These are phyloP conservation scores for Trichophaea hybrida DNA, from an alignment of 2,329 filamentous ascomycete species.

Conservation along the genomic window DNA sequence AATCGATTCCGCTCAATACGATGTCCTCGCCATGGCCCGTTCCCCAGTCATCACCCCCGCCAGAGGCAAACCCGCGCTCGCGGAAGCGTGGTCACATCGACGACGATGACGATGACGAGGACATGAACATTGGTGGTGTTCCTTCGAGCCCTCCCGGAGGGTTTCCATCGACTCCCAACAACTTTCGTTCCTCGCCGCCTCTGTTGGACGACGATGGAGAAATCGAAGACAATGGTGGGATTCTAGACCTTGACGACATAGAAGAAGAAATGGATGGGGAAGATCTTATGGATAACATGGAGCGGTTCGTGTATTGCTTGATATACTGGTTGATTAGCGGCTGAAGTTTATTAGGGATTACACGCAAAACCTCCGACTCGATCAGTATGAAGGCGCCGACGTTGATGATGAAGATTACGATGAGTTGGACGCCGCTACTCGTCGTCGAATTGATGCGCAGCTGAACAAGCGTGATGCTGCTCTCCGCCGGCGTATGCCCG, in stretches of 20 bases:
- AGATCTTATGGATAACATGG: slow-evolving; percentile 53
- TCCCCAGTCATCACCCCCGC: slow-evolving; percentile 17
- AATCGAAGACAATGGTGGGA: slow-evolving; percentile 36
- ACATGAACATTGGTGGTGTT: slow-evolving; percentile 23
- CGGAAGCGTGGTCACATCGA: slow-evolving; percentile 20
- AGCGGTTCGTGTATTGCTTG: slow-evolving; percentile 45
- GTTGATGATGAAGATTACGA: slow-evolving; percentile 68
- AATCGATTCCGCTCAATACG: not conserved
- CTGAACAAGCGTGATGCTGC: slow-evolving; percentile 62
- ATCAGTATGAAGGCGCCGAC: slow-evolving; percentile 54
- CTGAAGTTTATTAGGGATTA: slow-evolving; percentile 44
- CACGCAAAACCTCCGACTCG: slow-evolving; percentile 54
- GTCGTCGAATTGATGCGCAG: slow-evolving; percentile 57
- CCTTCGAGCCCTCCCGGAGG: slow-evolving; percentile 24
- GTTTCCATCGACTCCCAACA: slow-evolving; percentile 36
- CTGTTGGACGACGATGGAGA: slow-evolving; percentile 35
- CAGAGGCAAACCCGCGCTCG: slow-evolving; percentile 15
- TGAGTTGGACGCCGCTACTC: slow-evolving; percentile 51
- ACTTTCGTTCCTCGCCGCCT: slow-evolving; percentile 46
- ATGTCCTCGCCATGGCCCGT: slow-evolving; percentile 21
- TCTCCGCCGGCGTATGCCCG: slow-evolving; percentile 51
- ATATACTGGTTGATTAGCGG: not conserved
- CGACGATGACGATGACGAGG: slow-evolving; percentile 18
- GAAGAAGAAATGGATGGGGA: slow-evolving; percentile 57
- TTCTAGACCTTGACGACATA: slow-evolving; percentile 54